A percentile compares a stretch with the other conserved stretches of the same genome.
phyloP scores from a whole-genome alignment of 352 stramenopile genomes.

The Phytopythium ostracodes region DNA sequence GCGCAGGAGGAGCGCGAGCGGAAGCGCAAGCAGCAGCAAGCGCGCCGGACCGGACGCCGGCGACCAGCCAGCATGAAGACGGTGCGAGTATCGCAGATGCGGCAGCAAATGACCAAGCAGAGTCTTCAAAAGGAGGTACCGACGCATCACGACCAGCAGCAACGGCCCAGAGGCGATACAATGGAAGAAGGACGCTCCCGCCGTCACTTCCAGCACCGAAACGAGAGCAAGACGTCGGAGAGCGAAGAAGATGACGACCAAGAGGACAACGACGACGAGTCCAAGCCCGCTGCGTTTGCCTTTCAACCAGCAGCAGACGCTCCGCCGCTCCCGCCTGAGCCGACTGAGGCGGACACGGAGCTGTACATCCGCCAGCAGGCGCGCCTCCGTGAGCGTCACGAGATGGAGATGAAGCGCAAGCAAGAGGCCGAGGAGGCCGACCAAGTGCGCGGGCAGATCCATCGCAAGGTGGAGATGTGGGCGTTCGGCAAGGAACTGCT shows the following conservation, averaged over 20 bases:
- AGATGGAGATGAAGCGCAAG: constrained; percentile 80
- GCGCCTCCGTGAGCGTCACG: constrained; percentile 72
- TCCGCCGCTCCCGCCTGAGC: constrained; percentile 66
- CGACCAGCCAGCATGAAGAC: constrained; percentile 80
- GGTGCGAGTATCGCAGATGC: constrained; percentile 80
- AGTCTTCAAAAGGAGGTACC: constrained; percentile 44
- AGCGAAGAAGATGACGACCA: constrained; percentile 59
- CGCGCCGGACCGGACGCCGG: constrained; percentile 55
- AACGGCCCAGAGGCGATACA: constrained; percentile 21
- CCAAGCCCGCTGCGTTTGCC: constrained; percentile 12
- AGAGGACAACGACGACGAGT: constrained; percentile 21
- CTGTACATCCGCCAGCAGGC: constrained; percentile 82
- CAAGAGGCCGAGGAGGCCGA: constrained; percentile 78
- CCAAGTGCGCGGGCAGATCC: constrained; percentile 68
- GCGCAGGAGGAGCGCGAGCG: constrained; percentile 81
- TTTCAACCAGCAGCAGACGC: constrained; percentile 16
- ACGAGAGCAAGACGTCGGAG: constrained; percentile 51
- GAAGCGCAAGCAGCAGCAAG: constrained; percentile 76
- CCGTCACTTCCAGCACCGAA: constrained; percentile 31
- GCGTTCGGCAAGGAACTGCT: constrained; percentile 79
- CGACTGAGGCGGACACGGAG: constrained; percentile 65
- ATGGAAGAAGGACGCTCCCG: constrained; percentile 27
- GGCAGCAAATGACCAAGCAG: constrained; percentile 78
- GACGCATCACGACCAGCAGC: constrained; percentile 7
- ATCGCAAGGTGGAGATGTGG: constrained; percentile 77